Conservation (phyloP, 2,329 filamentous ascomycete species). For the Tricladium varicosporioides region DNA sequence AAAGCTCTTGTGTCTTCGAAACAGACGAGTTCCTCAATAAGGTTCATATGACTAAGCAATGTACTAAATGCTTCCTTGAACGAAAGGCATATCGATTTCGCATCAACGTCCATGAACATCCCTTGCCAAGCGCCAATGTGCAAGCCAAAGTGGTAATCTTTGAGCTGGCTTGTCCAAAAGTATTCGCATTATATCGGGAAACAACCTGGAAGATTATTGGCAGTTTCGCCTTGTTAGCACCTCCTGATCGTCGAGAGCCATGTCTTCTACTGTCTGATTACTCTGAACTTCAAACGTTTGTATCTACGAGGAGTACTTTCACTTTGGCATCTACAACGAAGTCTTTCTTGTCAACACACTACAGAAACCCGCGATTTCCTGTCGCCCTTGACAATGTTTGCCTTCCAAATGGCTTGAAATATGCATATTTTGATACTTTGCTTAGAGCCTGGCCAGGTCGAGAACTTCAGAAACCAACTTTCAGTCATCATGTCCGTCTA, state of each 20-base stretch:
- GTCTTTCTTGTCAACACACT: slow-evolving; percentile 34
- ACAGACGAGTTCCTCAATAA: slow-evolving; percentile 33
- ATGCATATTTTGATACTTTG: slow-evolving; percentile 32
- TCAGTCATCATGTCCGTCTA: slow-evolving; percentile 36
- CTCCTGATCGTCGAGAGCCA: background rate
- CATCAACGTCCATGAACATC: slow-evolving; percentile 49
- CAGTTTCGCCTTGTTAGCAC: slow-evolving; percentile 33
- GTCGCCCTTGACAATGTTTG: slow-evolving; percentile 26
- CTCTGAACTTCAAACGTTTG: slow-evolving; percentile 15
- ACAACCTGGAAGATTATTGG: slow-evolving; percentile 48
- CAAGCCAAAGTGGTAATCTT: slow-evolving; percentile 48
- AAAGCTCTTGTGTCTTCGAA: slow-evolving; percentile 35
- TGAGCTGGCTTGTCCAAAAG: slow-evolving; percentile 46
- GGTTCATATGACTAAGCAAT: slow-evolving; percentile 18
- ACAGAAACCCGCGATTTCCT: slow-evolving; percentile 30
- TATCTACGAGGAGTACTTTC: slow-evolving; percentile 9
- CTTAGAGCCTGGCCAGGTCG: slow-evolving; percentile 29
- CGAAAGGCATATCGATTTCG: slow-evolving; percentile 37
- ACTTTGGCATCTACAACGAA: slow-evolving; percentile 35
- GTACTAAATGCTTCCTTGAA: slow-evolving; percentile 37
- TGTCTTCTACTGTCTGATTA: slow-evolving; percentile 20
- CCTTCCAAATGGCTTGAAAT: slow-evolving; percentile 31
- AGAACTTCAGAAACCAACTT: slow-evolving; percentile 24
- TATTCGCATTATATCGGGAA: slow-evolving; percentile 49
- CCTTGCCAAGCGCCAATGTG: slow-evolving; percentile 40